Base-by-base conservation (phyloP, 2,329 filamentous ascomycete genomes). In the Colletotrichum chrysophilum region DNA sequence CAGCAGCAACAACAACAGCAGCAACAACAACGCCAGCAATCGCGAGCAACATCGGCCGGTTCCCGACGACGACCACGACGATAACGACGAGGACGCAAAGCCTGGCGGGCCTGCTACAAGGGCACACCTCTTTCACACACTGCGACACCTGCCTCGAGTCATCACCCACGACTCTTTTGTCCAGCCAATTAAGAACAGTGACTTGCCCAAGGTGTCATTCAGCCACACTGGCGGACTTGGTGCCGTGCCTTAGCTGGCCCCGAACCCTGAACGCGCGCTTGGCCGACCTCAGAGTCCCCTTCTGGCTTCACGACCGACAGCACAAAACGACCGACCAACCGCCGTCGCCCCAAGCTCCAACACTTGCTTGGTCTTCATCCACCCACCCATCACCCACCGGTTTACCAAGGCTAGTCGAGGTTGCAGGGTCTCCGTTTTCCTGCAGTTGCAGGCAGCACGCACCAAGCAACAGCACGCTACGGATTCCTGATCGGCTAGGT, bases 261-360 rank as follows among this genome's bases (percentile, higher is more conserved):
- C 24, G 36, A 65, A 58, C 71, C 61, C 68, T 71, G 43, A 55
- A 66, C 24, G 55, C 72, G 72, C 72, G 34, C 68, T 66, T 62
- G 68, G 61, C 68, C 68, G 36, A 61, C 71, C 43, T 66, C 60
- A 74, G 26, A 61, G 34, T 10, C 52, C 21, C 55, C 68, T 75
- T 75, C 68, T 58, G 72, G 72, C 61, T 71, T 66, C 61, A 75
- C 72, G 60, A 71, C 68, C 72, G 72, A 75, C 66, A 61, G 61
- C 36, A 16, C 61, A 58, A 66, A 66, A 75, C 34, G 28, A 43
- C 72, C 68, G 61, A 71, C 68, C 68, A 75, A 71, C 68, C 72
- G 61, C 72, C 68, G 72, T 64, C 66, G 66, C 36, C 66, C 56
- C 71, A 58, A 64, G 68, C 24, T 38, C 70, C 34, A 68, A 60